These are phyloP conservation scores for Colletotrichum salicis DNA, from an alignment of 2,329 filamentous ascomycete species.

Conservation along the genomic window DNA sequence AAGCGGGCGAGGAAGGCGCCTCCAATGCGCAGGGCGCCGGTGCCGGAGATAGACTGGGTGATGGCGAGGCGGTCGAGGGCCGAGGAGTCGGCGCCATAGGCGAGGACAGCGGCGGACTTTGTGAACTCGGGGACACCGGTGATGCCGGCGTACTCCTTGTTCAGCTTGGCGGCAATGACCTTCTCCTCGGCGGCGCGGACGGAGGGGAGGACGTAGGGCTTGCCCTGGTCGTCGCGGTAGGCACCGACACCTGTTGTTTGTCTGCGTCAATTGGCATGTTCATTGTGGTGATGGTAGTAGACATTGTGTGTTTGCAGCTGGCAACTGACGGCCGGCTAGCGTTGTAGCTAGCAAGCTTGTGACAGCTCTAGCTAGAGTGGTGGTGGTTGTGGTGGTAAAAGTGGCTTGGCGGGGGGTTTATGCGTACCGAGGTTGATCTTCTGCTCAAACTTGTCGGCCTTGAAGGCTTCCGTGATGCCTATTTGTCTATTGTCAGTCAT, in stretches of 20 bases:
- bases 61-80: constrained; percentile 85
- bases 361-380: constrained; percentile 9
- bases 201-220: constrained; percentile 96
- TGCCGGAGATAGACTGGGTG: constrained; percentile 98
- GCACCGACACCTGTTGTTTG: constrained; percentile 81
- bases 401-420: constrained; percentile 6
- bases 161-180: constrained; percentile 79
- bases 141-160: constrained; percentile 99
- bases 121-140: constrained; percentile 96
- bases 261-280: background rate
- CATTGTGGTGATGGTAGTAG: background rate
- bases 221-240: constrained; percentile 97
- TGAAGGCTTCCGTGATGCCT: constrained; percentile 98
- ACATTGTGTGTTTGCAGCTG: constrained; percentile 16
- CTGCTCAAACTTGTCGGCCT: constrained; percentile 90
- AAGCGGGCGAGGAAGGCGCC: constrained; percentile 92
- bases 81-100: constrained; percentile 84
- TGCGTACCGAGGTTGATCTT: constrained; percentile 95
- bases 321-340: constrained; percentile 6
- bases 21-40: constrained; percentile 93
- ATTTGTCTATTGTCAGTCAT: constrained; percentile 39
- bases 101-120: constrained; percentile 88
- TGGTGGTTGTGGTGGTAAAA: too few species aligned
- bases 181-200: constrained; percentile 90
- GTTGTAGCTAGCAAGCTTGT: constrained; percentile 13